Base-by-base conservation (phyloP, 83 land plant species). In the Larix sibirica region DNA sequence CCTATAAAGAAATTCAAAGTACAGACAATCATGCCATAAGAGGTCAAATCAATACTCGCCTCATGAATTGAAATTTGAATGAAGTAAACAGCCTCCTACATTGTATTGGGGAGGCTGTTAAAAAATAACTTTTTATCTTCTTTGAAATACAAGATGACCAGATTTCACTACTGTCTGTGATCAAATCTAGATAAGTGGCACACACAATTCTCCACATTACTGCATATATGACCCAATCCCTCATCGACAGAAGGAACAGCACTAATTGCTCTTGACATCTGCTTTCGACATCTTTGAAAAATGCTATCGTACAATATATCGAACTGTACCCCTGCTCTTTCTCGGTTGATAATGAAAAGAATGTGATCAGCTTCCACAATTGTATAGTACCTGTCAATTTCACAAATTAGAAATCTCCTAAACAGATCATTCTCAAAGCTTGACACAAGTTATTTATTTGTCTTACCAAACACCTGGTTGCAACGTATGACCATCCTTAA, bases 331-430 rank as follows among this genome's bases (percentile, higher is more conserved):
- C 99, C 99, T 42, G 95, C 99, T 83, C 98, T 84, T 64, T 95
- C 98, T 71, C 97, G 85, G 63, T 91, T 90, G 80, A 97, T 84
- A 26, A 97, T 89, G 88, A 96, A 97, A 26, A 87, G 86, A 18
- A 97, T 90, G 84, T 97, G 99, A 85, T 97, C 99, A 3, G 91
- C 99, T 83, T 96, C 96, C 42, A 97, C 81, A 38, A 91, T 87
- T 84, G 94, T 97, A 87, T 94, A 96, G 77, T 96, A 96, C 99
- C 99, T 97, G 91, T 40, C 62, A 80, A 59, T 70, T 28, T 58
- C 24, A 69, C 47, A 26, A 23, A 62, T 42, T 54, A 59, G 69
- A 75, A 54, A 63, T 67, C 62, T 50, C 42, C 23, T 47, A 28
- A 42, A 31, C 56, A 21, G 12, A 14, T 44, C 24, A 77, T 60